Conservation (phyloP, 2,329 filamentous ascomycete species). For the Capronia americana region DNA sequence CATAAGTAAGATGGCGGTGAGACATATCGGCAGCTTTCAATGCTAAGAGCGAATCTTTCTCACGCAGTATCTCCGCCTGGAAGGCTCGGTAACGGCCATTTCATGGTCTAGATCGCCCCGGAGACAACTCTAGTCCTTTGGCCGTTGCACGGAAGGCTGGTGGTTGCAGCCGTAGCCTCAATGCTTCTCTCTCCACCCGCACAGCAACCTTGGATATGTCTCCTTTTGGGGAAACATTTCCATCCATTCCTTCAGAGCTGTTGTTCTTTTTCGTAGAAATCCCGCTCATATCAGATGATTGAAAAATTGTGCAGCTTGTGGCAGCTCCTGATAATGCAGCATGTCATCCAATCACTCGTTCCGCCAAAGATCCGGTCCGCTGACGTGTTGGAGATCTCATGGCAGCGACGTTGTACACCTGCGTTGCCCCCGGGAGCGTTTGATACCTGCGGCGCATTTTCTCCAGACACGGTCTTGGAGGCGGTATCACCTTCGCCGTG, state of each 20-base stretch:
- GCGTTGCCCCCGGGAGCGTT: background rate
- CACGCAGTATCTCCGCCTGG: background rate
- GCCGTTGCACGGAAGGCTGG: constrained; percentile 12
- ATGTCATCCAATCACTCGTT: background rate
- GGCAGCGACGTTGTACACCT: background rate
- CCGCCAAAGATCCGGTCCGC: too few relatives aligned
- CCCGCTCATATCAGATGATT: background rate
- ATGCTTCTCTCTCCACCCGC: background rate
- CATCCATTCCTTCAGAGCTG: background rate
- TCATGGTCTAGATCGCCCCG: constrained; percentile 9
- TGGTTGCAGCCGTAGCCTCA: constrained; percentile 13
- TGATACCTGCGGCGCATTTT: background rate
- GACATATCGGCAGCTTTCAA: background rate
- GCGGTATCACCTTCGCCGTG: background rate
- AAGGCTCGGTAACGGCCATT: background rate
- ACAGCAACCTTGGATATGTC: background rate
- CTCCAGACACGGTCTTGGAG: background rate
- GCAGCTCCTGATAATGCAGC: background rate
- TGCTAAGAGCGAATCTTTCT: background rate
- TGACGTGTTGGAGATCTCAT: background rate
- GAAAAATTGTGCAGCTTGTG: background rate
- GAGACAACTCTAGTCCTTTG: background rate
- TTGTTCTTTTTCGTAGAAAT: background rate
- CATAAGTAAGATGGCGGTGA: constrained; percentile 14
- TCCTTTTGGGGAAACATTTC: constrained; percentile 13